Evolutionary conservation across 129 eudicot genomes (phyloP).

Genomic region (Flaveria ramosissima): DNA sequence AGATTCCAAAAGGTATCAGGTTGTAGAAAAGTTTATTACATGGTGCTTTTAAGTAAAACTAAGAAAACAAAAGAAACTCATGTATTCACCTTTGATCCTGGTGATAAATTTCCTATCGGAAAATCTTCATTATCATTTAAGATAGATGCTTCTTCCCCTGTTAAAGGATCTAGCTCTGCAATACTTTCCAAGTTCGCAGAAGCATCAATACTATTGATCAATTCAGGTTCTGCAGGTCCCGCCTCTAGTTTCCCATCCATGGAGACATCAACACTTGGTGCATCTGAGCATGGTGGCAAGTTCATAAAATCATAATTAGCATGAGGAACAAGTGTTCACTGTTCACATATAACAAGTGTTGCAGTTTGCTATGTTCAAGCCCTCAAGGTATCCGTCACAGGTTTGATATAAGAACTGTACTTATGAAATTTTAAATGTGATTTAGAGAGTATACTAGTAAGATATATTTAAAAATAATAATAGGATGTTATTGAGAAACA

Average conservation of each 20-base stretch:
- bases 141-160: conserved; percentile 46
- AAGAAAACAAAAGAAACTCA: neutral
- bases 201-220: conserved; percentile 26
- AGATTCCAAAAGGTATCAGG: conserved; percentile 9
- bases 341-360: conserved; percentile 1
- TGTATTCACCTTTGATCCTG: conserved; percentile 45
- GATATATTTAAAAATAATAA: neutral
- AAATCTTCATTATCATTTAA: conserved; percentile 37
- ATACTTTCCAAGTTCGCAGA: conserved; percentile 28
- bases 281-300: conserved; percentile 38
- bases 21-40: neutral
- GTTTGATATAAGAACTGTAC: neutral
- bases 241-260: conserved; percentile 24
- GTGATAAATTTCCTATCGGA: conserved; percentile 32
- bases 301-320: conserved; percentile 25
- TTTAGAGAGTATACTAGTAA: neutral
- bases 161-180: conserved; percentile 38
- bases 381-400: neutral
- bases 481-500: neutral
- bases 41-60: neutral
- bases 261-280: conserved; percentile 33
- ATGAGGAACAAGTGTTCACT: neutral
- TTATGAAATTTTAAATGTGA: neutral
- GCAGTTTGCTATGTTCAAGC: conserved; percentile 5
- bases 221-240: conserved; percentile 22